These are phyloP conservation scores for Kodamaea leandrae DNA, from an alignment of 805 yeast genomes.

Conservation along the genomic window DNA sequence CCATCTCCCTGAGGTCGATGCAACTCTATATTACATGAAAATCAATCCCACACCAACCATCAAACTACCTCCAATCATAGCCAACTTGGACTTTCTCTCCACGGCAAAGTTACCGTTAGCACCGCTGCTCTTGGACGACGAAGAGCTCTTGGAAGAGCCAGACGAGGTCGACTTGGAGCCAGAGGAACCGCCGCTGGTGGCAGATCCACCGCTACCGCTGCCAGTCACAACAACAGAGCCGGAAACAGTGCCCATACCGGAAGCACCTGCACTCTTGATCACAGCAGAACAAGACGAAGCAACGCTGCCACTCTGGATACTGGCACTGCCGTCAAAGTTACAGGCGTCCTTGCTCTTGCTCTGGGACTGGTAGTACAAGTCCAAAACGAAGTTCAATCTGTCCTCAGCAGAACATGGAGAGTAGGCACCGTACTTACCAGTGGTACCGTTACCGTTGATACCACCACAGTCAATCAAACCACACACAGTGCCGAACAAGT, in stretches of 20 bases:
- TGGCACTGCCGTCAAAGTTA: conserved; percentile 40
- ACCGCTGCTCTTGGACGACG: conserved; percentile 11
- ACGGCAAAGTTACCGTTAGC: conserved; percentile 1
- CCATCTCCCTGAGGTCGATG: too few relatives aligned
- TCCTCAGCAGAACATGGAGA: conserved; percentile 37
- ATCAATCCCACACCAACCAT: conserved; percentile 31
- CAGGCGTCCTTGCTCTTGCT: conserved; percentile 30
- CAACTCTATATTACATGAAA: conserved; percentile 12
- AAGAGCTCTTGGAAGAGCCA: conserved; percentile 8
- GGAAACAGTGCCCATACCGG: conserved; percentile 60
- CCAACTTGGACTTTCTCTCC: conserved; percentile 16
- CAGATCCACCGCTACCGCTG: conserved; percentile 16
- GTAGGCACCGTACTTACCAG: conserved; percentile 42
- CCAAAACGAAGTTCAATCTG: conserved; percentile 37
- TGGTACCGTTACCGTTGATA: conserved; percentile 36
- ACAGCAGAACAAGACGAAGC: conserved; percentile 55
- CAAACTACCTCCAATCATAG: conserved; percentile 9
- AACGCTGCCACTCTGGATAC: conserved; percentile 42
- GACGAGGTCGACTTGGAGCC: conserved; percentile 12
- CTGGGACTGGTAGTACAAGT: conserved; percentile 36
- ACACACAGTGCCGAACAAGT: conserved; percentile 36
- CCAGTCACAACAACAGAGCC: conserved; percentile 30
- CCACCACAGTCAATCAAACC: conserved; percentile 35
- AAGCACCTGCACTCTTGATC: conserved; percentile 63
- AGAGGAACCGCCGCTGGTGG: conserved; percentile 25